A percentile compares a stretch with the other conserved stretches of the same genome.
These are phyloP conservation scores for Saccharomycopsis fibuligera DNA, from an alignment of 805 yeast genomes.

Conservation along the genomic window DNA sequence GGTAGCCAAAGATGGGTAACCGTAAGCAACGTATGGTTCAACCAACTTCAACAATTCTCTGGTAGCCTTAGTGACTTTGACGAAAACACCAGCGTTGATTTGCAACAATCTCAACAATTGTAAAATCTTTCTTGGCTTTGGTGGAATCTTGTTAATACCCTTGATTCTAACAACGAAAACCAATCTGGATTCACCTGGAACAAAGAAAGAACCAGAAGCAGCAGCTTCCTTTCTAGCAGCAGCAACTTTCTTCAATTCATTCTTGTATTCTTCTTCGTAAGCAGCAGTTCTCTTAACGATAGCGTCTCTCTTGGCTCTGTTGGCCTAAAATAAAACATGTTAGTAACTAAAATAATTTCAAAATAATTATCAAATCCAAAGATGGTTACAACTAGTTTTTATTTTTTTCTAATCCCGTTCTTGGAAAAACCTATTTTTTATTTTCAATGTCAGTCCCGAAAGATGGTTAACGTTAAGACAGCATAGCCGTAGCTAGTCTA, in stretches of 20 bases:
- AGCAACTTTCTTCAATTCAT: constrained; percentile 82
- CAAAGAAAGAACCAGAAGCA: constrained; percentile 91
- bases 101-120: constrained; percentile 90
- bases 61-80: constrained; percentile 94
- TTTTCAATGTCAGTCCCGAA: constrained; percentile 23
- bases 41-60: constrained; percentile 85
- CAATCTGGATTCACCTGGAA: constrained; percentile 89
- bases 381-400: neutral
- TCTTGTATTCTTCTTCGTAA: constrained; percentile 91
- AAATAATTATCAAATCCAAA: neutral
- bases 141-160: constrained; percentile 98
- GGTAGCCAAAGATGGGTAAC: constrained; percentile 92
- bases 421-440: too few relatives aligned
- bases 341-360: neutral
- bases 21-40: constrained; percentile 96
- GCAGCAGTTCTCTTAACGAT: constrained; percentile 93
- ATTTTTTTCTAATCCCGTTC: constrained; percentile 6
- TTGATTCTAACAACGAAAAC: constrained; percentile 96
- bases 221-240: constrained; percentile 89
- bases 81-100: constrained; percentile 93
- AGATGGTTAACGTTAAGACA: constrained; percentile 21
- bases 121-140: constrained; percentile 98
- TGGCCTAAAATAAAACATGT: constrained; percentile 31
- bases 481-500: constrained; percentile 21
- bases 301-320: constrained; percentile 55